Conservation (phyloP, 2,329 filamentous ascomycete species). For the Calonectria ilicicola region DNA sequence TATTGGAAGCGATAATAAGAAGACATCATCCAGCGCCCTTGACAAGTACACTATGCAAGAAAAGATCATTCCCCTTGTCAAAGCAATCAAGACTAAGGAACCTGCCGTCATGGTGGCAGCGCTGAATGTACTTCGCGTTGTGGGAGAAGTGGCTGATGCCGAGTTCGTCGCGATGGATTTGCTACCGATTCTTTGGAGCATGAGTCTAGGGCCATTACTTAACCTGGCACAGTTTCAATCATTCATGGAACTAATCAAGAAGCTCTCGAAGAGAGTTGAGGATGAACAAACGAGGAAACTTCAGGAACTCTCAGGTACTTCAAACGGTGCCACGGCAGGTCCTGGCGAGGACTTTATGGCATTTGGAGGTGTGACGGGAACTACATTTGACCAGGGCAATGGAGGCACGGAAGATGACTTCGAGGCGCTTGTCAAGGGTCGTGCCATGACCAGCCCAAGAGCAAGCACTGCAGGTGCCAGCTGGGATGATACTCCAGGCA, state of each 20-base stretch:
- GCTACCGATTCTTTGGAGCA: slow-evolving; percentile 89
- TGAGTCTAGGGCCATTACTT: slow-evolving; percentile 90
- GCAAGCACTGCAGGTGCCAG: slow-evolving; percentile 57
- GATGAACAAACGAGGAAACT: slow-evolving; percentile 90
- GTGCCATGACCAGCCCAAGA: slow-evolving; percentile 44
- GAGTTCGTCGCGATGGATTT: slow-evolving; percentile 95
- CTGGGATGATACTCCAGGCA: slow-evolving; percentile 61
- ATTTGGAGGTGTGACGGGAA: slow-evolving; percentile 76
- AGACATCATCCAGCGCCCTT: slow-evolving; percentile 79
- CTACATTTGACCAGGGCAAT: slow-evolving; percentile 63
- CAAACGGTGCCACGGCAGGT: slow-evolving; percentile 61
- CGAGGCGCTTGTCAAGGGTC: slow-evolving; percentile 87
- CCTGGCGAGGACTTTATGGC: slow-evolving; percentile 76
- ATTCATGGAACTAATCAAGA: slow-evolving; percentile 91
- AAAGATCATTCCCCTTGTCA: slow-evolving; percentile 91
- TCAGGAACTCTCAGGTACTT: slow-evolving; percentile 79
- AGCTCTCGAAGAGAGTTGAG: slow-evolving; percentile 83
- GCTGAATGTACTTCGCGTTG: slow-evolving; percentile 84
- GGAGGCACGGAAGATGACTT: slow-evolving; percentile 79
- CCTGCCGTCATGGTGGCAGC: slow-evolving; percentile 97
- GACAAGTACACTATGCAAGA: slow-evolving; percentile 99
- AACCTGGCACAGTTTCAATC: slow-evolving; percentile 88
- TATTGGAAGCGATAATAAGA: slow-evolving; percentile 69
- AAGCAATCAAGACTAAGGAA: slow-evolving; percentile 96
- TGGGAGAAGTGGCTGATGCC: slow-evolving; percentile 84